Evolutionary conservation across 768 basidiomycete species (phyloP), one percentile per base, ranked within the genome.

Genomic region (Pholiota molesta): DNA sequence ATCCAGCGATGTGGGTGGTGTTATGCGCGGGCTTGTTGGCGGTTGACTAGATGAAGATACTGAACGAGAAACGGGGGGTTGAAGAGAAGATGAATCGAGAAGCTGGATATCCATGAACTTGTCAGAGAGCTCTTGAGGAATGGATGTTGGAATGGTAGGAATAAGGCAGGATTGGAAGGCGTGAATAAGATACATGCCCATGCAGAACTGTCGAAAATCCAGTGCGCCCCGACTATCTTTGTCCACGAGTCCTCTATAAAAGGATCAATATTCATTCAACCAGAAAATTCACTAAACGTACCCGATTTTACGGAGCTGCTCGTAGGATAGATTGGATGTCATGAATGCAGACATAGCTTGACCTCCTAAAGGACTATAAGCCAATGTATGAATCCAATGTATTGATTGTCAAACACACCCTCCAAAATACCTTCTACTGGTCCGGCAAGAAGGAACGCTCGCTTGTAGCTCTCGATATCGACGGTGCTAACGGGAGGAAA

Each of bases 161-260:
- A 79, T 70, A 35, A 71, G 69, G 55, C 76, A 78, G 5, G 72
- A 69, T 65, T 73, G 72, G 16, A 77, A 60, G n/a, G 73, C 72
- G 39, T 77, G 72, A 42, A 91, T 85, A 60, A 90, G 81, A 71
- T 86, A 86, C 84, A 89, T 86, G 39, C 85, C 90, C 61, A 92
- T 75, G 37, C 85, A 83, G 71, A 93, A 93, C 62, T 91, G 89
- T 29, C 82, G 73, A 8, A 82, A 77, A 66, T 91, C 88, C 11
- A 93, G 82, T 3, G 80, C 75, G 6, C 88, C 89, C 37, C 85
- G 78, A 35, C 79, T 75, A 55, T 82, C 79, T 9, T 81, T 83
- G 70, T 91, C 89, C 23, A 86, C 82, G 42, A 91, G 78, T 58
- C 82, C 83, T 83, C 87, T 89, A 61, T 1, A 56, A 52, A 31